phyloP scores from a whole-genome alignment of 176 grass and related monocot genomes.

The Tuctoria greenei region DNA sequence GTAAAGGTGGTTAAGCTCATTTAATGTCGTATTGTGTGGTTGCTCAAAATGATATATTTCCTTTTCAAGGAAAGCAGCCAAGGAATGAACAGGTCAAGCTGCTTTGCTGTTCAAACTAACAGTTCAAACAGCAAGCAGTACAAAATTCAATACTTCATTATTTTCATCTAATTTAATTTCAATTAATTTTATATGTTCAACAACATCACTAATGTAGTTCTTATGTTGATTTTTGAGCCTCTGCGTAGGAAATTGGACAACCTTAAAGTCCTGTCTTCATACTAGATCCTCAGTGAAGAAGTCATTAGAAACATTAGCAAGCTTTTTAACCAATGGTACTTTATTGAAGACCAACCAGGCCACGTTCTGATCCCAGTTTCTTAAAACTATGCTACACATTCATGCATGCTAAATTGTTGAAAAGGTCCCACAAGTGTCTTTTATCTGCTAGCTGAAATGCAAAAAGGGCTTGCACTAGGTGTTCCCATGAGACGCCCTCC shows the following conservation, averaged over 20 bases:
- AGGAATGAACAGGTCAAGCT: not conserved
- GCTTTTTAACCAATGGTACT: not conserved
- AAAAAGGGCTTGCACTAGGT: not conserved
- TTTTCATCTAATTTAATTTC: not conserved
- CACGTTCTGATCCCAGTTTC: not conserved
- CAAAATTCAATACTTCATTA: not conserved
- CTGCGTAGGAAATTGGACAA: not conserved
- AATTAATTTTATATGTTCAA: not conserved
- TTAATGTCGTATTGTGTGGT: not conserved
- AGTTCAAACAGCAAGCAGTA: not conserved
- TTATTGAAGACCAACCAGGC: not conserved
- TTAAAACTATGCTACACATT: not conserved
- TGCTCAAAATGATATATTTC: slow-evolving; percentile 1
- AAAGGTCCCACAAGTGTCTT: not conserved
- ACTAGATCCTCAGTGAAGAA: not conserved
- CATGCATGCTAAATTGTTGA: slow-evolving; percentile 9
- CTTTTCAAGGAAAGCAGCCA: not conserved
- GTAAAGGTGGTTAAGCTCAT: slow-evolving; percentile 1
- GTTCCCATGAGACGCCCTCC: not conserved
- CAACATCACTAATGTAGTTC: not conserved
- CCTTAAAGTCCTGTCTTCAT: not conserved
- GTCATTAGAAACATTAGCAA: not conserved
- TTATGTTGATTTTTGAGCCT: not conserved
- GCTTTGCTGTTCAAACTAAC: not conserved
- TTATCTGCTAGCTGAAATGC: not conserved